Conservation (phyloP, 2,329 filamentous ascomycete genomes). For the Lachnellula suecica region DNA sequence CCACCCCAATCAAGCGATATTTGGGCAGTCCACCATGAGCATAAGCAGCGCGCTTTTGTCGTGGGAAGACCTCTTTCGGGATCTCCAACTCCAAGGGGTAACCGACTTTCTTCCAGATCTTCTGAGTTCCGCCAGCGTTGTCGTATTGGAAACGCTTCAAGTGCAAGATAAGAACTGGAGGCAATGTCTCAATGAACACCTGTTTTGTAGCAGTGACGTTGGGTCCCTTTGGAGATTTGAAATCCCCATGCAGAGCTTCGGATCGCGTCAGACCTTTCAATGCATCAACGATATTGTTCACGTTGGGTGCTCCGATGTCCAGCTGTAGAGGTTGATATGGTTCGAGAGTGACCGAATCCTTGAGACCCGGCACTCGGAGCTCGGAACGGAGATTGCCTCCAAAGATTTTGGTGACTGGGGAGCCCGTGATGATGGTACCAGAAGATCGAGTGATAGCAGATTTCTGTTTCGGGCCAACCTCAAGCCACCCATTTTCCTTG, state of each 20-base stretch:
- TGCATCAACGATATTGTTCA: slow-evolving; percentile 90
- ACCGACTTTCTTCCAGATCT: slow-evolving; percentile 97
- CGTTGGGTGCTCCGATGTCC: slow-evolving; percentile 83
- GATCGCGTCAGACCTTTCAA: slow-evolving; percentile 80
- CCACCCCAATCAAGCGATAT: slow-evolving; percentile 84
- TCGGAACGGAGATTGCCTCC: slow-evolving; percentile 89
- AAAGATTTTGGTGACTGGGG: slow-evolving; percentile 92
- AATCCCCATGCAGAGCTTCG: slow-evolving; percentile 83
- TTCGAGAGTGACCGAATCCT: slow-evolving; percentile 88
- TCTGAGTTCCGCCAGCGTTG: slow-evolving; percentile 81
- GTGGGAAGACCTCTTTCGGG: slow-evolving; percentile 83
- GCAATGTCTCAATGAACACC: slow-evolving; percentile 87
- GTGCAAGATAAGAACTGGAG: slow-evolving; percentile 89
- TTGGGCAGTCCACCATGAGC: slow-evolving; percentile 71
- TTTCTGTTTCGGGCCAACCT: slow-evolving; percentile 91
- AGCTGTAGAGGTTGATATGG: slow-evolving; percentile 93
- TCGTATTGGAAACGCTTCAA: slow-evolving; percentile 98
- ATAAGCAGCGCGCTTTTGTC: slow-evolving; percentile 64
- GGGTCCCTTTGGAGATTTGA: slow-evolving; percentile 74
- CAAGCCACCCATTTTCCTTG: slow-evolving; percentile 76
- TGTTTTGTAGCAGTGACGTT: slow-evolving; percentile 85
- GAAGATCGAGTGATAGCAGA: slow-evolving; percentile 83
- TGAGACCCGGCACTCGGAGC: slow-evolving; percentile 79
- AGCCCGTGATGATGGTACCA: slow-evolving; percentile 70
- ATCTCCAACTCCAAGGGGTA: slow-evolving; percentile 95